Base-by-base conservation (phyloP, 1,139 yeast genomes). In the Yamadazyma conglobata region DNA sequence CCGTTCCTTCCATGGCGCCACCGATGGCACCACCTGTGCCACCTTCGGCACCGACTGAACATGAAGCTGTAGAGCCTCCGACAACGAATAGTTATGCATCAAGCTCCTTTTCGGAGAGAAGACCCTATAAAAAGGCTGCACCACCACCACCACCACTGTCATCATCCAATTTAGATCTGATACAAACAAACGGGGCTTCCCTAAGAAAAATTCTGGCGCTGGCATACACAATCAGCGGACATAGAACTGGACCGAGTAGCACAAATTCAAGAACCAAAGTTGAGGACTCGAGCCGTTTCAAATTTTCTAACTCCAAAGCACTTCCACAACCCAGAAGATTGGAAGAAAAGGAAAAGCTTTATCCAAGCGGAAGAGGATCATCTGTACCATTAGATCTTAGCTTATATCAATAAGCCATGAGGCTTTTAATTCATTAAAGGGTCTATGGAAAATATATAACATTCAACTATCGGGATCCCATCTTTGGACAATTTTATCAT, bases 331-430 rank as follows among this genome's bases (percentile, higher is more conserved):
- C 97, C 10, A 68, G 97, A 45, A 68, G 75, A 35, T 85, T 83
- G 47, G 79, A 76, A 32, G 9, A 42, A 41, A 50, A 52, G 17
- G 72, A 69, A 32, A 88, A 89, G 54, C 63, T 87, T 44, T 91
- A 91, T 58, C 96, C 96, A 10, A 86, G 96, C 61, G 97, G 98
- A 6, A 74, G 96, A 50, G 98, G 98, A 2, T 78, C 89, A 18
- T 86, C 96, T 19, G 94, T 91, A 23, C 97, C 97, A 1, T 64
- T 91, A 44, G 79, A 87, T 46, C 63, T 89, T 42, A 60, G 74
- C 28, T 34, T 45, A 19, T 54, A 44, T 38, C 28, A 35, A 21
- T 47, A 36, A n/a, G n/a, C n/a, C n/a, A n/a, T n/a, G n/a, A n/a
- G 28, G n/a, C n/a, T n/a, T n/a, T n/a, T n/a, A n/a, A n/a, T n/a